These are phyloP conservation scores for Babesia divergens DNA, from an alignment of 169 alveolate genomes.

Conservation along the genomic window DNA sequence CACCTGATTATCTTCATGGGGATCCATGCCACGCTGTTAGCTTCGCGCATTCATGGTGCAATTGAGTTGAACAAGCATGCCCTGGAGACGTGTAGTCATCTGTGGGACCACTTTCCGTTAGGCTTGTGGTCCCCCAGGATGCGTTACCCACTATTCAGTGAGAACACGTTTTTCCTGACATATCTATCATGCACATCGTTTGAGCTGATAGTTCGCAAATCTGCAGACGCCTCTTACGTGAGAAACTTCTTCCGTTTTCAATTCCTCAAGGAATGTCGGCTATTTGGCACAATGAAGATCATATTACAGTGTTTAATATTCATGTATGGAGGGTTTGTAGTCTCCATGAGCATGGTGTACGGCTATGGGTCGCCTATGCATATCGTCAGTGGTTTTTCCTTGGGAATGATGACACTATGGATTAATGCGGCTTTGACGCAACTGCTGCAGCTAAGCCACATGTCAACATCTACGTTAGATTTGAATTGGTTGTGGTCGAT, in stretches of 20 bases:
- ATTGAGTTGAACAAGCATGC: slow-evolving; percentile 54
- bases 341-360: neutral
- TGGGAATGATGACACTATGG: slow-evolving; percentile 58
- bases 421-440: slow-evolving; percentile 46
- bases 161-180: slow-evolving; percentile 42
- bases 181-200: slow-evolving; percentile 54
- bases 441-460: slow-evolving; percentile 51
- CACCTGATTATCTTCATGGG: slow-evolving; percentile 53
- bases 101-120: slow-evolving; percentile 48
- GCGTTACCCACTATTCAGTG: slow-evolving; percentile 40
- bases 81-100: slow-evolving; percentile 62
- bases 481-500: slow-evolving; percentile 64
- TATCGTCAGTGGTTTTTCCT: slow-evolving; percentile 55
- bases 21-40: slow-evolving; percentile 62
- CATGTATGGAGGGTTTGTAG: neutral
- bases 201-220: slow-evolving; percentile 46
- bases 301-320: slow-evolving; percentile 42
- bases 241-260: slow-evolving; percentile 38
- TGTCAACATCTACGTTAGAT: slow-evolving; percentile 47
- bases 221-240: slow-evolving; percentile 37
- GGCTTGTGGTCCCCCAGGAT: slow-evolving; percentile 45
- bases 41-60: slow-evolving; percentile 54
- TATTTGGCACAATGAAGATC: slow-evolving; percentile 24
- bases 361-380: slow-evolving; percentile 65
- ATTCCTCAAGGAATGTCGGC: slow-evolving; percentile 27